phyloP scores from a whole-genome alignment of 2,329 filamentous ascomycete species.

The Thelonectria olida region DNA sequence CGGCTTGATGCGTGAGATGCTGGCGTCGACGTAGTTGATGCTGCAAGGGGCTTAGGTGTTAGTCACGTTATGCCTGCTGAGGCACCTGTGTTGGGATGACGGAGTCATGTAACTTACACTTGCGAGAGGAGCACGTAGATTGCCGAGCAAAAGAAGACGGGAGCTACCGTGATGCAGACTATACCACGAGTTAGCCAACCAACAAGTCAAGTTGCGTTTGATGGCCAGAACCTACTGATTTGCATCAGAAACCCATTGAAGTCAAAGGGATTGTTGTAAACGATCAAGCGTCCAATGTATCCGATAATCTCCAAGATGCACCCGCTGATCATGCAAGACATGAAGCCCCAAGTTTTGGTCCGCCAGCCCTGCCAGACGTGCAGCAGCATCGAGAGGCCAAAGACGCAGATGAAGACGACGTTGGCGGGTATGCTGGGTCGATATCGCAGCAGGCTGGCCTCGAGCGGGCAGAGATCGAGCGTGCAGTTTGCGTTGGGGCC shows the following conservation, averaged over 20 bases:
- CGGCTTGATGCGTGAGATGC: conserved; percentile 34
- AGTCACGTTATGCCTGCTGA: too few relatives aligned
- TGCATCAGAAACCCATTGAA: conserved; percentile 71
- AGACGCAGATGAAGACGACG: conserved; percentile 30
- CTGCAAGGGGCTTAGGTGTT: conserved; percentile 14
- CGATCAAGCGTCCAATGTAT: conserved; percentile 66
- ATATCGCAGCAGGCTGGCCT: conserved; percentile 36
- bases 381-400: conserved; percentile 27
- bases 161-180: conserved; percentile 46
- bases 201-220: background rate
- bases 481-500: conserved; percentile 38
- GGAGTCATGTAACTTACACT: conserved; percentile 30
- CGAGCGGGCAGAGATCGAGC: conserved; percentile 35
- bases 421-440: conserved; percentile 33
- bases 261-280: conserved; percentile 64
- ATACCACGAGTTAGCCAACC: background rate
- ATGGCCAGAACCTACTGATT: conserved; percentile 57
- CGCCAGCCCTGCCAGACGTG: conserved; percentile 33
- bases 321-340: conserved; percentile 60
- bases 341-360: conserved; percentile 49
- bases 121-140: conserved; percentile 43
- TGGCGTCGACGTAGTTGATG: conserved; percentile 35
- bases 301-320: conserved; percentile 67
- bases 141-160: conserved; percentile 42
- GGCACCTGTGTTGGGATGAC: too few relatives aligned